Percentiles rank a stretch among this genome's conserved stretches.
Evolutionary conservation across 306 rosid species (phyloP).

Genomic region (Crotalaria pallida): DNA sequence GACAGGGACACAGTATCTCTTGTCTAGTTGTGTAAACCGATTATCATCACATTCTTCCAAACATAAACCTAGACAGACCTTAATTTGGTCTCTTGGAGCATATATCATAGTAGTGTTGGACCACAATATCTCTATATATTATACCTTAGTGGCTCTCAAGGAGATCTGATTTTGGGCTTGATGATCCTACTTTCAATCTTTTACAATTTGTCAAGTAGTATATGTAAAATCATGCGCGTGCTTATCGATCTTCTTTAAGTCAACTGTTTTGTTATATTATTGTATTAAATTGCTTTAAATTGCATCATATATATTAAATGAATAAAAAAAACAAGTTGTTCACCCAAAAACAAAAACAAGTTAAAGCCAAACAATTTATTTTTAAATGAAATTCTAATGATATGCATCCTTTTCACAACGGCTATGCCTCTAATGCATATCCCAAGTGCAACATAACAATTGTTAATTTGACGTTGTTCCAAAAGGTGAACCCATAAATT

Average conservation of each 20-base stretch:
- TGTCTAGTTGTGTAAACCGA: constrained; percentile 24
- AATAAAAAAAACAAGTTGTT: no score
- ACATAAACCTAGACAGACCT: constrained; percentile 19
- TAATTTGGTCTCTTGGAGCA: constrained; percentile 20
- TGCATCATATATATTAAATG: constrained; percentile 17
- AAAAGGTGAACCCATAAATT: constrained; percentile 25
- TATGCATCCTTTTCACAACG: constrained; percentile 14
- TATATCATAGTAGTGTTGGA: constrained; percentile 14
- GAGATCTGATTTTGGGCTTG: constrained; percentile 25
- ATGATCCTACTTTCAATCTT: constrained; percentile 29
- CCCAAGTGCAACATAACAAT: constrained; percentile 25
- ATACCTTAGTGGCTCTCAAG: constrained; percentile 6
- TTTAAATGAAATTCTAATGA: not conserved
- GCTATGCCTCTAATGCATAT: constrained; percentile 15
- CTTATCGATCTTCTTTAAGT: constrained; percentile 21
- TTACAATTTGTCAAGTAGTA: constrained; percentile 8
- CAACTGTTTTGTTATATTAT: not conserved
- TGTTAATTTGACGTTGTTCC: constrained; percentile 25
- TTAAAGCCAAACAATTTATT: constrained; percentile 11
- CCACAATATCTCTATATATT: constrained; percentile 20
- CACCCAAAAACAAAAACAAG: not conserved
- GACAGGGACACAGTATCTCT: constrained; percentile 38
- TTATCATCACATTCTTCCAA: constrained; percentile 19
- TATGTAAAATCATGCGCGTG: constrained; percentile 28
- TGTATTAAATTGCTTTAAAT: constrained; percentile 13